These are phyloP conservation scores for Leptoxyphium fumago DNA, from an alignment of 2,329 filamentous ascomycete species.

Conservation along the genomic window DNA sequence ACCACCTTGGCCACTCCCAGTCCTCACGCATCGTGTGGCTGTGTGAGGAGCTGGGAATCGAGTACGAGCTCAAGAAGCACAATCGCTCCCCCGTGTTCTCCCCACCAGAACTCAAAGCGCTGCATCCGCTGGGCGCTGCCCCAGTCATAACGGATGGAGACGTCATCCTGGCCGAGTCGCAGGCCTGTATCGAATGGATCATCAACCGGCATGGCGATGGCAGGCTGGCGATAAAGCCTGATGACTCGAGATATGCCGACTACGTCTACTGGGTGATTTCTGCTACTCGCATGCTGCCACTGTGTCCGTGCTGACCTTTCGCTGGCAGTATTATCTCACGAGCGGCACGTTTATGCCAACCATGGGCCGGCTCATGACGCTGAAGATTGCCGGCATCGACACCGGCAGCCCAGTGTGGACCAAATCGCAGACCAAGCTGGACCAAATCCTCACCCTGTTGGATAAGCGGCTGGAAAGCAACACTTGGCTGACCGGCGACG, in stretches of 20 bases:
- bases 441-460: constrained; percentile 28
- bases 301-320: not conserved
- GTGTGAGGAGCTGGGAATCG: constrained; percentile 46
- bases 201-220: constrained; percentile 38
- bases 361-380: constrained; percentile 18
- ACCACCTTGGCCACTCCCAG: constrained; percentile 33
- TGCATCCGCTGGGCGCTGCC: constrained; percentile 37
- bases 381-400: constrained; percentile 13
- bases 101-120: constrained; percentile 15
- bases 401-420: constrained; percentile 18
- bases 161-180: constrained; percentile 43
- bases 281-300: too few relatives aligned
- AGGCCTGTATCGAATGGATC: constrained; percentile 49
- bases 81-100: constrained; percentile 27
- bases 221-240: constrained; percentile 31
- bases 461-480: constrained; percentile 35
- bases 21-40: constrained; percentile 52
- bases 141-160: constrained; percentile 44
- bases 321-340: constrained; percentile 7
- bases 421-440: constrained; percentile 21
- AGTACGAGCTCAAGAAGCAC: constrained; percentile 37
- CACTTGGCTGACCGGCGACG: constrained; percentile 43
- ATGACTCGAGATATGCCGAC: constrained; percentile 38
- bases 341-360: constrained; percentile 26
- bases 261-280: constrained; percentile 47